Base-by-base conservation (phyloP, 148 eudicot genomes). In the Arctostaphylos glauca region DNA sequence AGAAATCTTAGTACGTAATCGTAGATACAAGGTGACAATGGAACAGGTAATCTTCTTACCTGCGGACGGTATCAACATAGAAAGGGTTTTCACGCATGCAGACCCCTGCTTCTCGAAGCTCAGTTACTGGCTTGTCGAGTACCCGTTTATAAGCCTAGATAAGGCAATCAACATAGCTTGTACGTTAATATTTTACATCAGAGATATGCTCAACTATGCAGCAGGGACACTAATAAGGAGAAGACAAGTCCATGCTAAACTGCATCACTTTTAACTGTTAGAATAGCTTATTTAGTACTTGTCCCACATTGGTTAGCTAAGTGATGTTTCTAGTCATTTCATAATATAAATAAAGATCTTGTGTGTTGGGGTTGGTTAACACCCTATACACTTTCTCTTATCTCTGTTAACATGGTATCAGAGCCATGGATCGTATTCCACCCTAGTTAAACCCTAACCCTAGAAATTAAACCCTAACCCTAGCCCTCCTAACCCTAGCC, bases 31-130 rank as follows among this genome's bases (percentile, higher is more conserved):
- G 41, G 49, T 76, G 43, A 44, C 8, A 53, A 81, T 21, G 81
- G 55, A 72, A 73, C 21, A 31, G 31, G 38, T 31, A 54, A 79
- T 62, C 53, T 68, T 74, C 91, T 85, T 84, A 96, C 99, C 98
- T 94, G 77, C 99, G 95, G 70, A 96, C 99, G 88, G 99, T 96
- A 82, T 96, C 99, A 85, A 96, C 97, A 88, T 96, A 96, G 82
- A 96, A 96, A 52, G 99, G 86, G 81, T 96, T 96, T 90, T 96
- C 99, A 68, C 99, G 90, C 99, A 96, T 96, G 92, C 99, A 96
- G 83, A 96, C 92, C 81, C 97, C 98, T 83, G 99, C 99, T 87
- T 94, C 97, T 74, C 98, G 93, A 82, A 93, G 86, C 86, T 94
- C 99, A 67, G 97, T 93, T 15, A 91, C 88, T 68, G 99, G 99